Conservation (phyloP, 2,329 filamentous ascomycete species). For the Chlorencoelia australis region DNA sequence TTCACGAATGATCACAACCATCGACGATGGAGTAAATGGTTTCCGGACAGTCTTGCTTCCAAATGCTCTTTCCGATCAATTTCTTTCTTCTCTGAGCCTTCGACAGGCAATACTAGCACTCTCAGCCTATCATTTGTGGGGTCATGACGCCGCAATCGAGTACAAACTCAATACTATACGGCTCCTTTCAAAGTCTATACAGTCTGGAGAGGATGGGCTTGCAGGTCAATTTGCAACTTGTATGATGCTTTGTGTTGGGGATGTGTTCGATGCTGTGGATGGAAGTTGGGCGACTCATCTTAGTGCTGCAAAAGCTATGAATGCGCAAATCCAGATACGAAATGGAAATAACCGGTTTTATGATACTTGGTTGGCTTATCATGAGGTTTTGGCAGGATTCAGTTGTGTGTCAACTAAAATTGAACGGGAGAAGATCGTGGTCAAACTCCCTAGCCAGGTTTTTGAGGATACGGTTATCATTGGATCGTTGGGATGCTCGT, state of each 20-base stretch:
- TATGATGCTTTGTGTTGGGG: constrained; percentile 42
- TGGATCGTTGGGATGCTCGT: constrained; percentile 37
- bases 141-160: constrained; percentile 31
- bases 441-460: too few species aligned
- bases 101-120: constrained; percentile 36
- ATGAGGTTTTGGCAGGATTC: constrained; percentile 36
- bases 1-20: constrained; percentile 33
- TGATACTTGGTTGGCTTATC: constrained; percentile 38
- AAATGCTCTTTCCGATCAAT: constrained; percentile 32
- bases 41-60: constrained; percentile 37
- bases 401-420: too few species aligned
- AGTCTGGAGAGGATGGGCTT: constrained; percentile 7
- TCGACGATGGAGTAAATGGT: constrained; percentile 36
- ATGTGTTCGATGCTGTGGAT: constrained; percentile 40
- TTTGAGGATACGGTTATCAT: too few species aligned
- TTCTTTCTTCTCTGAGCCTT: constrained; percentile 27
- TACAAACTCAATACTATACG: constrained; percentile 35
- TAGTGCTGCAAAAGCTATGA: constrained; percentile 27
- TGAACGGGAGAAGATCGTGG: too few species aligned
- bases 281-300: constrained; percentile 37
- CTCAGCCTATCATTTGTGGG: constrained; percentile 33
- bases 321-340: constrained; percentile 15
- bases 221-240: constrained; percentile 33
- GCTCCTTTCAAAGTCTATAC: constrained; percentile 31
- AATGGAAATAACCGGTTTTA: constrained; percentile 29